Evolutionary conservation across 495 filamentous ascomycete genomes (phyloP).

Genomic region (Amphirosellinia nigrospora): DNA sequence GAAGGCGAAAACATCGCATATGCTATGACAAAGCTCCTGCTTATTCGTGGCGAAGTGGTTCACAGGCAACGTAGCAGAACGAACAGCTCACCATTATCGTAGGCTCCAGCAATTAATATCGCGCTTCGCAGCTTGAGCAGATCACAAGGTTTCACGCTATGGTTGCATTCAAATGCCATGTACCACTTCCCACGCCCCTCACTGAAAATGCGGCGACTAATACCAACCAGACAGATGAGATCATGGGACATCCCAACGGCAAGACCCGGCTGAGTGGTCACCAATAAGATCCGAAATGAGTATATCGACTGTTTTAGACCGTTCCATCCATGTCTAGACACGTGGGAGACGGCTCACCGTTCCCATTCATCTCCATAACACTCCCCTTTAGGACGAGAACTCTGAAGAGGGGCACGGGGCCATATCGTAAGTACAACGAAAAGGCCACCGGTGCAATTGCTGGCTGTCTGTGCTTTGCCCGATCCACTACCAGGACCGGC

Average conservation of each 20-base stretch:
- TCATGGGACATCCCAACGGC: slow-evolving; percentile 22
- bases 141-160: slow-evolving; percentile 7
- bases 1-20: slow-evolving; percentile 1
- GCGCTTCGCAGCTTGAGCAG: not conserved
- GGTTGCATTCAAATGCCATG: slow-evolving; percentile 18
- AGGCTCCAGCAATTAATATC: not conserved
- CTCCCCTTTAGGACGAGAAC: not conserved
- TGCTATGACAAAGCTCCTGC: not conserved
- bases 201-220: slow-evolving; percentile 12
- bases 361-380: not conserved
- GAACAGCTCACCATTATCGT: not conserved
- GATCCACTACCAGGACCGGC: not conserved
- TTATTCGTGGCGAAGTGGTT: not conserved
- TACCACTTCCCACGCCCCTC: slow-evolving; percentile 4
- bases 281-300: slow-evolving; percentile 16
- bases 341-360: not conserved
- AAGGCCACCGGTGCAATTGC: not conserved
- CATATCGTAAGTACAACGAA: not conserved
- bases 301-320: not conserved
- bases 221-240: slow-evolving; percentile 6
- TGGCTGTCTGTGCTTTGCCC: not conserved
- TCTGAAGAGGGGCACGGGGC: not conserved
- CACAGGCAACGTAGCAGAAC: not conserved
- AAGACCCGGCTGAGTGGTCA: slow-evolving; percentile 21
- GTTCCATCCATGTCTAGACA: not conserved